phyloP scores from a whole-genome alignment of 768 basidiomycete genomes.

The Tephrocybe sp. region DNA sequence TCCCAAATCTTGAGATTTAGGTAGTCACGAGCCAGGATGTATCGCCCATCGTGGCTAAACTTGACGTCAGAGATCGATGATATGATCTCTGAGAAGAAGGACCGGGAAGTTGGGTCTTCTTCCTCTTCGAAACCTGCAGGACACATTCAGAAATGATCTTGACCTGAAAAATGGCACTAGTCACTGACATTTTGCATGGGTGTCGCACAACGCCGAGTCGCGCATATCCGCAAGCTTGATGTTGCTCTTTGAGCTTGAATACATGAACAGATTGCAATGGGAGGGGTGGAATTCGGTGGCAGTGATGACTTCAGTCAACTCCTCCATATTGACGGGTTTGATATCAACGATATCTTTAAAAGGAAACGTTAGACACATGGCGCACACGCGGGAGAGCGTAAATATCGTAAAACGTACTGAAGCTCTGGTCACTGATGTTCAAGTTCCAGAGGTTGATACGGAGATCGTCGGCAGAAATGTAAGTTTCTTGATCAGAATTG shows the following conservation, averaged over 20 bases:
- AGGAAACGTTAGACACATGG: conserved; percentile 4
- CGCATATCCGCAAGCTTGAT: conserved; percentile 99
- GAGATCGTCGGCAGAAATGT: conserved; percentile 98
- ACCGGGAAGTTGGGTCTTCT: conserved; percentile 94
- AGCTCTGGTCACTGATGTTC: conserved; percentile 97
- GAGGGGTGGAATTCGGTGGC: conserved; percentile 98
- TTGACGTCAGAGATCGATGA: conserved; percentile 99
- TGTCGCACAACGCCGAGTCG: conserved; percentile 94
- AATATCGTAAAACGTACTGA: conserved; percentile 75
- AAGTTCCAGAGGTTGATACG: conserved; percentile 98
- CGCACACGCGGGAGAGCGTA: background rate
- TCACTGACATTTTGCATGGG: conserved; percentile 86
- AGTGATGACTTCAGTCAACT: conserved; percentile 99
- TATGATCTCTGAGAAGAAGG: conserved; percentile 99
- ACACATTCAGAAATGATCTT: conserved; percentile 8
- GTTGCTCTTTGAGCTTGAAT: conserved; percentile 98
- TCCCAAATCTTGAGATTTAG: conserved; percentile 99
- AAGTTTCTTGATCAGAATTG: conserved; percentile 99
- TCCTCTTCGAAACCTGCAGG: conserved; percentile 93
- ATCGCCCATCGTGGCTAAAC: conserved; percentile 95
- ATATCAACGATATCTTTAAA: conserved; percentile 95
- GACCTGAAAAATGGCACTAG: conserved; percentile 1
- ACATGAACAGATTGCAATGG: conserved; percentile 99
- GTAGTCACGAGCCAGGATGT: conserved; percentile 96
- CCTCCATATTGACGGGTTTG: conserved; percentile 99